Evolutionary conservation across 2,329 filamentous ascomycete genomes (phyloP).

Genomic region (Cladosporium colombiae): DNA sequence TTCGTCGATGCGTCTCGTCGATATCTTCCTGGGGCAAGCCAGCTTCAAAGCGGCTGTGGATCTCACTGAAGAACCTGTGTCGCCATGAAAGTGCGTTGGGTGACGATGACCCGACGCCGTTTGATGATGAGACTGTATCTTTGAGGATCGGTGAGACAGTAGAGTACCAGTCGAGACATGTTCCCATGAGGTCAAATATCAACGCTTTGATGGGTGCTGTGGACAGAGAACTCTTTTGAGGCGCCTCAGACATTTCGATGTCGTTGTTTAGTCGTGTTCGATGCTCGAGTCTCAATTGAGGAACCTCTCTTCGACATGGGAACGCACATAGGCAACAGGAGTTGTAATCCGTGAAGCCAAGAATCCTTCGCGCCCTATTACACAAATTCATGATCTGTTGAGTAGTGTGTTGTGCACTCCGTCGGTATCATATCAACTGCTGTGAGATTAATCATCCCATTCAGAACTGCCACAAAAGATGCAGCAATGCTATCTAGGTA

Average conservation of each 20-base stretch:
- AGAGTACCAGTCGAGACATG: constrained; percentile 57
- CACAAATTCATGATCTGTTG: background rate
- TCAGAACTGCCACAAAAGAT: no score
- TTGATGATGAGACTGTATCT: background rate
- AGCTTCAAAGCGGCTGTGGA: constrained; percentile 40
- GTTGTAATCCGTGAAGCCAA: background rate
- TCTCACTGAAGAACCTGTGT: constrained; percentile 51
- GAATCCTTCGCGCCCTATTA: background rate
- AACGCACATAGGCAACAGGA: background rate
- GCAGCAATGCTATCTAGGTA: no score
- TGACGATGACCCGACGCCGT: background rate
- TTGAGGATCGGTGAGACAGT: constrained; percentile 2
- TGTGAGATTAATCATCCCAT: background rate
- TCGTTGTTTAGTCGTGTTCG: background rate
- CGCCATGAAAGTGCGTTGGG: constrained; percentile 52
- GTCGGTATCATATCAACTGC: background rate
- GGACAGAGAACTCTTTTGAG: background rate
- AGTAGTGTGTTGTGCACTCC: background rate
- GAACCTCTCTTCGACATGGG: background rate
- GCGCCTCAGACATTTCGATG: background rate
- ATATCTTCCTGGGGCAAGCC: constrained; percentile 50
- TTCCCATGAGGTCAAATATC: constrained; percentile 60
- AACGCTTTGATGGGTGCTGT: background rate
- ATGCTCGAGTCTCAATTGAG: background rate
- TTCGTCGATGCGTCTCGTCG: constrained; percentile 50